Conservation (phyloP, 768 basidiomycete species). For the Suillus plorans region DNA sequence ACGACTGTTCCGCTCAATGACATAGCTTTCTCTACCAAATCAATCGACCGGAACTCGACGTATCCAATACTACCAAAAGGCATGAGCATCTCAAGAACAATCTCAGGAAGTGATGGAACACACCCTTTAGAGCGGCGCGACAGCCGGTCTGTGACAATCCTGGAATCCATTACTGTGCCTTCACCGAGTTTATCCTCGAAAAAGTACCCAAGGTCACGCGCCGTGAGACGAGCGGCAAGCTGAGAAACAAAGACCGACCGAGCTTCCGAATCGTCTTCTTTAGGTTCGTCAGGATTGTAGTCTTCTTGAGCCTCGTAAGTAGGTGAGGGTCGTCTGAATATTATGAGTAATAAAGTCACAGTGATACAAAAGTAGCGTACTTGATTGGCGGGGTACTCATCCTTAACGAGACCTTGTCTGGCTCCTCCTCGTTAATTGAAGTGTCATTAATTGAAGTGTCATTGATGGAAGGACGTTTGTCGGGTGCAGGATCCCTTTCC, state of each 20-base stretch:
- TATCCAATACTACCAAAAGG: conserved; percentile 79
- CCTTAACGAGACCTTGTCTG: conserved; percentile 34
- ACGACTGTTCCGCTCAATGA: conserved; percentile 91
- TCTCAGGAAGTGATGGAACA: conserved; percentile 21
- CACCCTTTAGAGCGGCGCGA: conserved; percentile 98
- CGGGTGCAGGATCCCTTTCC: conserved; percentile 43
- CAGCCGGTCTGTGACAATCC: conserved; percentile 93
- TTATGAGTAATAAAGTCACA: conserved; percentile 11
- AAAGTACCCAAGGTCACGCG: conserved; percentile 96
- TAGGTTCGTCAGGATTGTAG: conserved; percentile 84
- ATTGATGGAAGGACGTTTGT: conserved; percentile 40
- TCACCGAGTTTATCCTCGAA: conserved; percentile 97
- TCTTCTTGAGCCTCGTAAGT: conserved; percentile 68
- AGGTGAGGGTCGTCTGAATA: conserved; percentile 64
- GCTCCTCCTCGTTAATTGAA: conserved; percentile 33
- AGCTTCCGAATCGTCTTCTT: conserved; percentile 96
- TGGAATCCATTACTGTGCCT: conserved; percentile 90
- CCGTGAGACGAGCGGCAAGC: conserved; percentile 94
- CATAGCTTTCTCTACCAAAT: conserved; percentile 89
- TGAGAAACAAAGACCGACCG: conserved; percentile 99
- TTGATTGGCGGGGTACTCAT: conserved; percentile 42
- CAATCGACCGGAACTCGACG: conserved; percentile 91
- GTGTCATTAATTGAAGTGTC: conserved; percentile 43
- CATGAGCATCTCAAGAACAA: conserved; percentile 6
- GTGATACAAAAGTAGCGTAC: conserved; percentile 33